Evolutionary conservation across 1,139 yeast genomes (phyloP).

Genomic region (Kurtzmaniella natalensis): DNA sequence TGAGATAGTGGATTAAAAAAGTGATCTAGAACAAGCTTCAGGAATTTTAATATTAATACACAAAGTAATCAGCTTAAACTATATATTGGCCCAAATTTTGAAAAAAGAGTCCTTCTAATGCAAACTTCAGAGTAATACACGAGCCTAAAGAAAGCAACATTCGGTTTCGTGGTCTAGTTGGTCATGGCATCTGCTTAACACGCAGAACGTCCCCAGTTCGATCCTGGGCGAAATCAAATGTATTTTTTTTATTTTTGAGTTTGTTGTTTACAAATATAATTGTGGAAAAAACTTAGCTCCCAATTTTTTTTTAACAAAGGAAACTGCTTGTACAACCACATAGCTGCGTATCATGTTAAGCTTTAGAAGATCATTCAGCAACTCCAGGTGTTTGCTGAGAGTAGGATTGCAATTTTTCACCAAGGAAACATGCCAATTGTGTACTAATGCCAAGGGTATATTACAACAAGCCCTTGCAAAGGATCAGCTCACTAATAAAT

Average conservation of each 20-base stretch:
- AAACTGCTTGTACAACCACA: no score
- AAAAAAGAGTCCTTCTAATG: background rate
- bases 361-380: constrained; percentile 4
- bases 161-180: constrained; percentile 90
- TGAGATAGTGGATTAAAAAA: background rate
- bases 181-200: constrained; percentile 99
- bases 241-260: constrained; percentile 17
- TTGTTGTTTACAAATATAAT: background rate
- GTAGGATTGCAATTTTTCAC: constrained; percentile 62
- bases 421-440: constrained; percentile 73
- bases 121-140: constrained; percentile 73
- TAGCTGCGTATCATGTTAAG: background rate
- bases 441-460: constrained; percentile 64
- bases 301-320: no score
- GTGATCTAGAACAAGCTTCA: no score
- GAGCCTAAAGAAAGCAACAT: constrained; percentile 99
- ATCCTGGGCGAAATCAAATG: constrained; percentile 99
- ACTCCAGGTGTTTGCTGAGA: background rate
- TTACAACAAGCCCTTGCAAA: constrained; percentile 37
- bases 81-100: background rate
- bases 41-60: no score
- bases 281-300: no score
- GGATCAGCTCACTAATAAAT: constrained; percentile 13
- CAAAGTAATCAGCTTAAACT: no score
- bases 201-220: constrained; percentile 99